Conservation (phyloP, 2,329 filamentous ascomycete genomes). For the Cryoendolithus antarcticus region DNA sequence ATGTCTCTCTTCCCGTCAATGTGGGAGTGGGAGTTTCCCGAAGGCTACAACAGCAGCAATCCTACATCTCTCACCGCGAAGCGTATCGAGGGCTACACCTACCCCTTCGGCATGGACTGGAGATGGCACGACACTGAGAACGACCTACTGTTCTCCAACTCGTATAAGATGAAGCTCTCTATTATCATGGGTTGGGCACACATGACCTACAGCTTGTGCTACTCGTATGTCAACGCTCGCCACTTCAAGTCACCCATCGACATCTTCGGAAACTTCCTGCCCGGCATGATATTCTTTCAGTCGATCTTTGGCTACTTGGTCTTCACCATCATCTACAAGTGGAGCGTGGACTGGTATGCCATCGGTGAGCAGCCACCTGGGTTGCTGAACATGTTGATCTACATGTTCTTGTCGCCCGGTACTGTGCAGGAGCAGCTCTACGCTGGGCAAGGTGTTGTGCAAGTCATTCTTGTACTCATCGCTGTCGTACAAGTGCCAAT, state of each 20-base stretch:
- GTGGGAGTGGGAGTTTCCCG: constrained; percentile 70
- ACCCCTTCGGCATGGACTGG: constrained; percentile 92
- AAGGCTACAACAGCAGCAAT: constrained; percentile 31
- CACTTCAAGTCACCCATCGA: constrained; percentile 94
- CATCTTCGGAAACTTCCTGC: constrained; percentile 93
- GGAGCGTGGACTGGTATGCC: constrained; percentile 76
- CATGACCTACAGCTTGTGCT: constrained; percentile 96
- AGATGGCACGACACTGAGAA: constrained; percentile 96
- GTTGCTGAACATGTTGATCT: constrained; percentile 96
- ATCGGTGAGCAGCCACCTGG: constrained; percentile 62
- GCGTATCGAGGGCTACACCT: constrained; percentile 62
- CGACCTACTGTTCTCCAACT: constrained; percentile 89
- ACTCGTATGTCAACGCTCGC: constrained; percentile 82
- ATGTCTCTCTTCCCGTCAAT: constrained; percentile 80
- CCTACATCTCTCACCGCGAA: constrained; percentile 49
- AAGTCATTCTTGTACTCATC: constrained; percentile 66
- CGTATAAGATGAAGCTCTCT: constrained; percentile 99
- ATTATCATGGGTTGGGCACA: constrained; percentile 94
- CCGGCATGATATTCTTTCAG: constrained; percentile 99
- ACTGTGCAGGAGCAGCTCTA: constrained; percentile 65
- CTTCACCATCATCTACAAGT: constrained; percentile 92
- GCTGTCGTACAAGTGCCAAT: constrained; percentile 81
- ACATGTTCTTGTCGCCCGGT: constrained; percentile 94
- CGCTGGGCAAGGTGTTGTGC: constrained; percentile 60
- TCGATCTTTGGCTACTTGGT: constrained; percentile 95